phyloP scores from a whole-genome alignment of 2,329 filamentous ascomycete species.

The Cercospora beticola region DNA sequence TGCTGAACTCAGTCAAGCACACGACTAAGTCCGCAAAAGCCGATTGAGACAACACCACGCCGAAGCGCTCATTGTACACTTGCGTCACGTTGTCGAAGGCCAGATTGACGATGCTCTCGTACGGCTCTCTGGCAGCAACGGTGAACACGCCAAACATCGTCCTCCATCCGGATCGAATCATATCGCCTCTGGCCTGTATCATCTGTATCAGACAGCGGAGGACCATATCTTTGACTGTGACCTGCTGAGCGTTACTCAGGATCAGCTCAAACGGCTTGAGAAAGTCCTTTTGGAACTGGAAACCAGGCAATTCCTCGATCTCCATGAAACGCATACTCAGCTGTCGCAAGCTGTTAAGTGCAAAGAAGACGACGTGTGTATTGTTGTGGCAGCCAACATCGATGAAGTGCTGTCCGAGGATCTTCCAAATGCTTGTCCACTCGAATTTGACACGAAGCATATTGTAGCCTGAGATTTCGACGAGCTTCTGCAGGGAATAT shows the following conservation, averaged over 20 bases:
- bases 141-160: slow-evolving; percentile 99
- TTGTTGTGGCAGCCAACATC: slow-evolving; percentile 95
- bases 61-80: slow-evolving; percentile 93
- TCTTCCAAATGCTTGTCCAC: slow-evolving; percentile 96
- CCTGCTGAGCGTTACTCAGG: slow-evolving; percentile 85
- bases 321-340: slow-evolving; percentile 99
- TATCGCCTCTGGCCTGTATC: slow-evolving; percentile 95
- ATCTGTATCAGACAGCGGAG: slow-evolving; percentile 95
- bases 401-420: slow-evolving; percentile 98
- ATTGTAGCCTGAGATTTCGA: slow-evolving; percentile 99
- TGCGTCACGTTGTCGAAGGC: slow-evolving; percentile 96
- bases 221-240: slow-evolving; percentile 96
- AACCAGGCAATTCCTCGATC: slow-evolving; percentile 93
- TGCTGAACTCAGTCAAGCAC: slow-evolving; percentile 96
- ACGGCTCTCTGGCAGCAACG: slow-evolving; percentile 86
- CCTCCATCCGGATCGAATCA: slow-evolving; percentile 96
- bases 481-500: slow-evolving; percentile 95
- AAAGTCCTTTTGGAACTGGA: slow-evolving; percentile 99
- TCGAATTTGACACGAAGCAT: slow-evolving; percentile 98
- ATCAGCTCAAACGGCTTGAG: slow-evolving; percentile 98
- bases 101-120: slow-evolving; percentile 93
- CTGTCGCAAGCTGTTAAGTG: slow-evolving; percentile 89
- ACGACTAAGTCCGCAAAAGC: slow-evolving; percentile 96
- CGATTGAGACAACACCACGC: slow-evolving; percentile 91
- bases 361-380: slow-evolving; percentile 95